Base-by-base conservation (phyloP, 345 rosid genomes). In the Populus ilicifolia region DNA sequence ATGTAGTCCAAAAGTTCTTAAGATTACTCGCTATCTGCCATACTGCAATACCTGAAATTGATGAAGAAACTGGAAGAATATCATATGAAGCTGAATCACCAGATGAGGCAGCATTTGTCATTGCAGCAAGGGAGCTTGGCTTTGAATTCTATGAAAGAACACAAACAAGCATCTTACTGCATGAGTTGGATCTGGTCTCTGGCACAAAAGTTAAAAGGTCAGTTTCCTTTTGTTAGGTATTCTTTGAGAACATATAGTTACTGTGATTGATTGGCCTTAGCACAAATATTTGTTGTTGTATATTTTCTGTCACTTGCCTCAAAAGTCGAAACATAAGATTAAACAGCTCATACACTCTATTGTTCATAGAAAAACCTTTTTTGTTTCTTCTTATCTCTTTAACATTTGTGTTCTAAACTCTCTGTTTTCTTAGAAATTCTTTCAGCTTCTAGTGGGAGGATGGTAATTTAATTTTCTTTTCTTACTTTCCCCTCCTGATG, bases 61-160 rank as follows among this genome's bases (percentile, higher is more conserved):
- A 95, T 83, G 98, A 89, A 86, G 98, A 87, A 71, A 88, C 85
- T 3, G 96, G 92, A 48, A 66, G 48, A 65, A 79, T 87, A 71
- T 83, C 96, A 38, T 95, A 95, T 36, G 99, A 95, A 77, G 99
- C 99, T 33, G 99, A 95, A 82, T 93, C 98, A 69, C 99, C 99
- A 20, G 99, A 95, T 79, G 99, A 95, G 86, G 98, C 99, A 61
- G 94, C 99, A 6, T 95, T 95, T 27, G 94, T 95, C 62, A 89
- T 93, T 74, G 99, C 97, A 14, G 99, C 99, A 4, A 83, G 94
- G 73, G 98, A 95, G 66, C 89, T 95, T 62, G 99, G 99, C 50
- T 95, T 95, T 75, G 94, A 89, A 81, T 95, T 95, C 81, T 92
- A 81, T 74, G 92, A 88, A 77, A 86, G 98, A 70, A 89, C 94